A percentile compares a stretch with the other conserved stretches of the same genome.
phyloP scores from a whole-genome alignment of 345 rosid genomes.

The Citrus australasica region DNA sequence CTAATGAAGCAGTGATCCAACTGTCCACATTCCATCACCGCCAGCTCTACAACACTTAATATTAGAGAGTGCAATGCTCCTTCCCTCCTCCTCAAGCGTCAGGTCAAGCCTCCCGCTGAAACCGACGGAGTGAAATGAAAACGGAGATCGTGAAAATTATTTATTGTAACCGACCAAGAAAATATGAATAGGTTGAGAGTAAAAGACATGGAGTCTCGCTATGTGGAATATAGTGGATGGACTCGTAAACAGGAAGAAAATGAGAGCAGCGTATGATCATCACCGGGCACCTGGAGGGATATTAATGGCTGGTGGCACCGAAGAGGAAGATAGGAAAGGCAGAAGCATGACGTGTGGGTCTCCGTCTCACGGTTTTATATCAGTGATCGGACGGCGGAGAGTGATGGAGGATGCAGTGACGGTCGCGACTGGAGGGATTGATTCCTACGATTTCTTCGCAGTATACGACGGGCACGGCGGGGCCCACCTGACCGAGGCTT shows the following conservation, averaged over 20 bases:
- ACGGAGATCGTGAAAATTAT: neutral
- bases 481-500: slow-evolving; percentile 15
- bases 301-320: neutral
- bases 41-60: neutral
- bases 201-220: neutral
- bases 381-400: slow-evolving; percentile 36
- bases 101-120: neutral
- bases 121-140: too few relatives aligned
- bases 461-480: slow-evolving; percentile 46
- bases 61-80: too few relatives aligned
- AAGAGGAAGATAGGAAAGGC: neutral
- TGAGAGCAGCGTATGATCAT: neutral
- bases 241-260: neutral
- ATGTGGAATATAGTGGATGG: too few relatives aligned
- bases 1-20: neutral
- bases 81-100: too few relatives aligned
- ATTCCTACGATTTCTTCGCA: slow-evolving; percentile 30
- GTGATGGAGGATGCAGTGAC: slow-evolving; percentile 35
- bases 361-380: slow-evolving; percentile 31
- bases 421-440: slow-evolving; percentile 13
- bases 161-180: neutral
- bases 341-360: neutral
- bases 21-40: neutral
- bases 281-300: neutral
- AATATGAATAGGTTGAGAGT: neutral